Conservation (phyloP, 2,329 filamentous ascomycete species). For the Ambrosiella xylebori region DNA sequence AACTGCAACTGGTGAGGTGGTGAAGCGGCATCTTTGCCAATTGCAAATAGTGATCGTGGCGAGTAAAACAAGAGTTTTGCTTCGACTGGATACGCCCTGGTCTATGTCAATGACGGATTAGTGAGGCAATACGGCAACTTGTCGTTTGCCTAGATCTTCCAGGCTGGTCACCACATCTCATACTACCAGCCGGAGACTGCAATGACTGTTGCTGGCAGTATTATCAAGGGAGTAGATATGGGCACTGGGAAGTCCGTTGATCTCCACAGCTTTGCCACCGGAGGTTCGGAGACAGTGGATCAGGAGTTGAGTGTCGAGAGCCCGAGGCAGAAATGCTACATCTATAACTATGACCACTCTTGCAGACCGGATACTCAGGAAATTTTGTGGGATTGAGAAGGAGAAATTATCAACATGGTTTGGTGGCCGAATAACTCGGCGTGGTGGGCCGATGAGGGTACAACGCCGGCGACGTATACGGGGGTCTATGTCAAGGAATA, state of each 20-base stretch:
- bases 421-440: slow-evolving; percentile 3
- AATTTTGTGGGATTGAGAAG: neutral
- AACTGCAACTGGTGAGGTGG: slow-evolving; percentile 58
- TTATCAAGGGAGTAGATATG: slow-evolving; percentile 37
- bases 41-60: slow-evolving; percentile 32
- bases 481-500: slow-evolving; percentile 4
- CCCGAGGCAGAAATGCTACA: slow-evolving; percentile 38
- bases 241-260: slow-evolving; percentile 37
- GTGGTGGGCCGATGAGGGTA: neutral
- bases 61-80: slow-evolving; percentile 39
- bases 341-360: slow-evolving; percentile 32
- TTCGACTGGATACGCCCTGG: slow-evolving; percentile 52
- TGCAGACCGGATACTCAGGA: slow-evolving; percentile 29
- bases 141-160: slow-evolving; percentile 48
- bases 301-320: neutral
- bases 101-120: slow-evolving; percentile 49
- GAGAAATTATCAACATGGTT: slow-evolving; percentile 6
- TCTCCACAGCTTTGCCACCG: slow-evolving; percentile 24
- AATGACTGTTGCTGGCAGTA: slow-evolving; percentile 42
- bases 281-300: neutral
- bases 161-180: slow-evolving; percentile 46
- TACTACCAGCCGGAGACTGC: slow-evolving; percentile 44
- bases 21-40: slow-evolving; percentile 48
- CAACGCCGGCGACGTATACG: neutral
- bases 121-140: slow-evolving; percentile 65